Evolutionary conservation across 1,284 basidiomycete species (phyloP), one percentile per base, ranked within the genome.

Genomic region (Peniophora sp.): DNA sequence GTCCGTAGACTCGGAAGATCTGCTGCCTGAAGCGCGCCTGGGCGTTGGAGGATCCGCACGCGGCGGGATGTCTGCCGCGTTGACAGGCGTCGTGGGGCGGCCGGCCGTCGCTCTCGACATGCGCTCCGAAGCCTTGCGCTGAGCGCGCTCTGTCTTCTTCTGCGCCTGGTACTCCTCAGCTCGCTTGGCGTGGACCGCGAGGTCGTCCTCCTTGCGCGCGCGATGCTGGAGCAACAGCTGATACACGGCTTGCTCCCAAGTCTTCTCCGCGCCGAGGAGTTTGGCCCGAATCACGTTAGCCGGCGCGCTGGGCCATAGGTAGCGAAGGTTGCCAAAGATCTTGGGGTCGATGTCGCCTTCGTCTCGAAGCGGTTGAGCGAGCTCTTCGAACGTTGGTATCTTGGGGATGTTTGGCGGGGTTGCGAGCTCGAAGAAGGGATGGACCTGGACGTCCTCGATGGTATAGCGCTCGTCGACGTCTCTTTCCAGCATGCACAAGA

Each of bases 201-300:
- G 66, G 55, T 81, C 80, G 56, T 77, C 78, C 50, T 73, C 74
- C 39, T 92, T 81, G 68, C 38, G 38, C 5, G 16, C 16, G 38
- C 38, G 38, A n/a, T 95, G 96, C 57, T 83, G 83, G 52, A 85
- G 72, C 11, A 97, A 74, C 11, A 96, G 71, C 62, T 90, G 85
- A 67, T 97, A 97, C 48, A 96, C 88, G 0, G 89, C 89, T 67
- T 97, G 97, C 66, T 96, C 91, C 90, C 91, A 93, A 20, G 88
- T 93, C 54, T 83, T 81, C 53, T 83, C 79, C 45, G 70, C 61
- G 58, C 72, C 79, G 44, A 78, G 72, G 47, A 97, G 71, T 49
- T 79, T 84, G 46, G 77, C 71, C 50, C 84, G 73, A 49, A 97
- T 83, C 24, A 85, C 81, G 3, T 79, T 74, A 53, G 93, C 88